Evolutionary conservation across 495 filamentous ascomycete genomes (phyloP).

Genomic region (Neurospora intermedia): DNA sequence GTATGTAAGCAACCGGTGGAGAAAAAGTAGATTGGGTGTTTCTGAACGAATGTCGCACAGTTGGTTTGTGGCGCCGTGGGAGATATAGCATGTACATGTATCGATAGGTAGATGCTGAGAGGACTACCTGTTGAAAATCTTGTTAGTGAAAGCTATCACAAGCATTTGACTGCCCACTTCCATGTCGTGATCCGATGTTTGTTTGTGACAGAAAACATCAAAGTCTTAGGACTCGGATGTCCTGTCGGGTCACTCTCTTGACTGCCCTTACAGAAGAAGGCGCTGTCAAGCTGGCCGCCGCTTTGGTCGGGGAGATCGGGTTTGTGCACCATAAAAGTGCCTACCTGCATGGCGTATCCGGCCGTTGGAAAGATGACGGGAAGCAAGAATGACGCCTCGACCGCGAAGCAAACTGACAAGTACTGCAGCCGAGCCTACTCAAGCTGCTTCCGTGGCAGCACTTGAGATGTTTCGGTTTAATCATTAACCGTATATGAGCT

Average conservation of each 20-base stretch:
- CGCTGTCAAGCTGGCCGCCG: not conserved
- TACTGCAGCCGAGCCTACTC: not conserved
- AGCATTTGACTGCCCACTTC: not conserved
- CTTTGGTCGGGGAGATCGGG: not conserved
- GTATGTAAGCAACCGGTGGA: not conserved
- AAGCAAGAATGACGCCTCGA: not conserved
- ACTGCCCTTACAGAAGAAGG: not conserved
- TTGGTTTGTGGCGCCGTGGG: constrained; percentile 8
- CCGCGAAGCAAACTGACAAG: not conserved
- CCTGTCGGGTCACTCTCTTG: not conserved
- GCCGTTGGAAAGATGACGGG: not conserved
- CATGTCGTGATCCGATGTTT: not conserved
- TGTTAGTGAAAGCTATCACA: not conserved
- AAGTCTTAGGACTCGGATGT: not conserved
- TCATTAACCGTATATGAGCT: constrained; percentile 3
- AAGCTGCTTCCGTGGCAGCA: not conserved
- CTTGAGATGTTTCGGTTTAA: constrained; percentile 14
- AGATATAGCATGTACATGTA: not conserved
- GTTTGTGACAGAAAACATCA: not conserved
- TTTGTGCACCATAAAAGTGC: not conserved
- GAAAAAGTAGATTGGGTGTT: constrained; percentile 17
- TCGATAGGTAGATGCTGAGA: not conserved
- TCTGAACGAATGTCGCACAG: constrained; percentile 10
- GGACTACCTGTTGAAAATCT: not conserved
- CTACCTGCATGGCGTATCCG: not conserved